These are phyloP conservation scores for Theileria sp. DNA, from an alignment of 169 alveolate genomes.

Conservation along the genomic window DNA sequence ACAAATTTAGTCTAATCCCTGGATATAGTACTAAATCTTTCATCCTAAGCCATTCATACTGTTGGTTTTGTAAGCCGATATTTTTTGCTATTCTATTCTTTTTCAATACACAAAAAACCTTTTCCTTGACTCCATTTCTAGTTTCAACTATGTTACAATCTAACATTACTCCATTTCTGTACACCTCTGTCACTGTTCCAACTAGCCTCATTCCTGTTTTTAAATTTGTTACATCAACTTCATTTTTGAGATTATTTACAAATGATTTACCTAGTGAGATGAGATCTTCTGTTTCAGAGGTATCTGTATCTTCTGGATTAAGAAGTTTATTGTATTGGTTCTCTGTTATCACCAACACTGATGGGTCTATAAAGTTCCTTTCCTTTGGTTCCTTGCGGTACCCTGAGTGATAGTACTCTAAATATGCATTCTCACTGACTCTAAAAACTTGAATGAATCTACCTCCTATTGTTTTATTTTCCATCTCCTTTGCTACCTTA, in stretches of 20 bases:
- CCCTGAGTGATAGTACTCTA: slow-evolving; percentile 60
- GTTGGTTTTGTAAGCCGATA: slow-evolving; percentile 56
- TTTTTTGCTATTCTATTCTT: slow-evolving; percentile 60
- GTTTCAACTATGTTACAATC: slow-evolving; percentile 51
- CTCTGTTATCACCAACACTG: slow-evolving; percentile 25
- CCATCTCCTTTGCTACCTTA: slow-evolving; percentile 50
- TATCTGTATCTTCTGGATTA: background rate
- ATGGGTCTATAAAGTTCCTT: slow-evolving; percentile 41
- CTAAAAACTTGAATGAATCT: slow-evolving; percentile 60
- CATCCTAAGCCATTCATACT: slow-evolving; percentile 51
- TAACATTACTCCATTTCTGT: slow-evolving; percentile 56
- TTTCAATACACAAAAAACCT: slow-evolving; percentile 54
- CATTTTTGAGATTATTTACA: background rate
- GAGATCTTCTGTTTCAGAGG: background rate
- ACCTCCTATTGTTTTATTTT: slow-evolving; percentile 30
- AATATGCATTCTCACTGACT: slow-evolving; percentile 55
- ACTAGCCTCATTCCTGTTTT: slow-evolving; percentile 50
- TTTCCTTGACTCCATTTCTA: slow-evolving; percentile 34
- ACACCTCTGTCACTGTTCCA: slow-evolving; percentile 48
- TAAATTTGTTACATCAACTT: slow-evolving; percentile 9
- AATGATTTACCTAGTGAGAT: background rate
- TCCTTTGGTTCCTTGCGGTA: slow-evolving; percentile 51
- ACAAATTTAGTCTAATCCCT: slow-evolving; percentile 52
- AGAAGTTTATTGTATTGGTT: background rate
- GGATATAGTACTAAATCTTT: slow-evolving; percentile 59